Percentiles rank a stretch among this genome's conserved stretches.
Conservation (phyloP, 208 protist genomes). For the Leishmania martiniquensis region DNA sequence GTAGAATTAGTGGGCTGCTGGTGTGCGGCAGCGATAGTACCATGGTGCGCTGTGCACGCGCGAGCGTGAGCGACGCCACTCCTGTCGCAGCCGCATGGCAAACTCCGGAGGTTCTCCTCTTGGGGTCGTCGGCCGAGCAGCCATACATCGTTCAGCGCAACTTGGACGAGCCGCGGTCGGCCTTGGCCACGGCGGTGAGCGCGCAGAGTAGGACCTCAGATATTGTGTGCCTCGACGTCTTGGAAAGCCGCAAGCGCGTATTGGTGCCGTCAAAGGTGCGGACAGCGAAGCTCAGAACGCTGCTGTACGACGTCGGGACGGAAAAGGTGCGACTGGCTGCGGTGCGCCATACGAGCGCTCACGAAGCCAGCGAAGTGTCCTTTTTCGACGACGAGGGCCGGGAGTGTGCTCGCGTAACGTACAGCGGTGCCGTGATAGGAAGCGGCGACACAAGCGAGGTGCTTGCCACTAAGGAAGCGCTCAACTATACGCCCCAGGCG, state of each 20-base stretch:
- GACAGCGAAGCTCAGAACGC: not conserved
- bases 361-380: not conserved
- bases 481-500: constrained; percentile 3
- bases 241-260: constrained; percentile 10
- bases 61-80: too few species aligned
- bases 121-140: not conserved
- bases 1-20: not conserved
- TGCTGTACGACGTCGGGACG: constrained; percentile 20
- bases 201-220: constrained; percentile 11
- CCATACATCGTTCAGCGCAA: constrained; percentile 8
- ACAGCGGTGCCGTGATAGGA: constrained; percentile 12
- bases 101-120: constrained; percentile 7
- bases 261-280: constrained; percentile 15
- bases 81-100: not conserved
- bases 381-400: constrained; percentile 28
- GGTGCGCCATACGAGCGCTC: not conserved
- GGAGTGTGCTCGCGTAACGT: constrained; percentile 21
- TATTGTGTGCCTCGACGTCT: constrained; percentile 21
- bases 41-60: constrained; percentile 7
- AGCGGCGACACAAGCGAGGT: too few species aligned
- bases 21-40: constrained; percentile 21
- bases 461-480: not conserved
- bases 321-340: constrained; percentile 20
- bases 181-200: not conserved
- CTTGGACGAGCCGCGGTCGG: constrained; percentile 4